These are phyloP conservation scores for Apophysomyces sp. DNA, from an alignment of 371 early-diverging fungal genomes.

Conservation along the genomic window DNA sequence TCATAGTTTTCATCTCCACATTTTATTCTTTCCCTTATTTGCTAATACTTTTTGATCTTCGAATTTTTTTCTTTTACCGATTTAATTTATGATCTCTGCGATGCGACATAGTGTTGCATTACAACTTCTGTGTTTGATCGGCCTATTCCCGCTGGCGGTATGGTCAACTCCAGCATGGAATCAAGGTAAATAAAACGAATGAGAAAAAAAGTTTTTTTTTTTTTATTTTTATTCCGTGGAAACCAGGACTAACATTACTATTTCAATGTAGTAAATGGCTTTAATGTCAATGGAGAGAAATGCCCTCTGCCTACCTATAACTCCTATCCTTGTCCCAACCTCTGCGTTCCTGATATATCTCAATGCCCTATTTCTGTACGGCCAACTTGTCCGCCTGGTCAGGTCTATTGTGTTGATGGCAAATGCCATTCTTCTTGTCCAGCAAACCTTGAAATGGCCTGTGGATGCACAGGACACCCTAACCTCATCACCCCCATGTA, in stretches of 20 bases:
- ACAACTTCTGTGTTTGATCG: neutral
- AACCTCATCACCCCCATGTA: constrained; percentile 22
- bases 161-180: neutral
- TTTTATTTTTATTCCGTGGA: too few relatives aligned
- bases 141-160: neutral
- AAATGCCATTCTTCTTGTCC: constrained; percentile 40
- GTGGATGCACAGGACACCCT: constrained; percentile 45
- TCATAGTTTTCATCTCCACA: neutral
- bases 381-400: constrained; percentile 40
- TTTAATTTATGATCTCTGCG: neutral
- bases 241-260: neutral
- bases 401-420: constrained; percentile 52
- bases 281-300: constrained; percentile 31
- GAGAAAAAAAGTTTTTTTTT: too few relatives aligned
- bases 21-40: neutral
- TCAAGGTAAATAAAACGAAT: neutral
- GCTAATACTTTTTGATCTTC: neutral
- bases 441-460: constrained; percentile 26
- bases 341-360: constrained; percentile 33
- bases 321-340: constrained; percentile 33
- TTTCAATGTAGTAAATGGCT: constrained; percentile 32
- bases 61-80: neutral
- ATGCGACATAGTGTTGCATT: neutral
- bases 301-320: constrained; percentile 34
- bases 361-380: constrained; percentile 26